Base-by-base conservation (phyloP, 1,139 yeast species). In the Yamadazyma oceani region DNA sequence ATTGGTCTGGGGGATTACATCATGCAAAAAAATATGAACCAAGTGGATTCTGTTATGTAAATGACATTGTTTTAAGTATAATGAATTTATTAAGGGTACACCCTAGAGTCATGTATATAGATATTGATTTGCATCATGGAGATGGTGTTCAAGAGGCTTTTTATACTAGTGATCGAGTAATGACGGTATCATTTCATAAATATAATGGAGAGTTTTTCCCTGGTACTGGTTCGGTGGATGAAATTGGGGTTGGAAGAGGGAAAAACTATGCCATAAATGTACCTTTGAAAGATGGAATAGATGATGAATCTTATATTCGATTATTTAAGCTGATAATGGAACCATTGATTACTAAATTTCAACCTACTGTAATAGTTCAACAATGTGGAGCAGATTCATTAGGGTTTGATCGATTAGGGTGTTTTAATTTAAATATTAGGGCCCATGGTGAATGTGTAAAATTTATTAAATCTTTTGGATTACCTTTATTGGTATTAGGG, bases 71-170 rank as follows among this genome's bases (percentile, higher is more conserved):
- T 1, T 69, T 92, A 52, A 95, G 96, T 14, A 90, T 92, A 43
- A 80, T 92, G 51, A 95, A 92, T 59, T 73, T 92, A 45, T 70
- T 92, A 51, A 71, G 97, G 41, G 89, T 88, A 57, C 96, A 92
- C 63, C 95, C 96, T 33, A 75, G 97, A 50, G 97, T 92, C n/a
- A 71, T 92, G 50, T 92, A 92, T 59, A 85, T 92, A 46, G 98
- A 92, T 60, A 92, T 89, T 46, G 98, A 92, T 62, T 88, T 92
- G 16, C 98, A 92, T 59, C 98, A 92, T 56, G 98, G 98, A 41
- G 98, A 92, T 62, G 98, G 97, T 46, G 98, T 92, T 22, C 97
- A 92, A 62, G 97, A 92, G 61, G 97, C 97, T 0, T 92, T 92
- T 57, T 92, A 90, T 62, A 82, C 96, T 9, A 89, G 97, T 4